These are phyloP conservation scores for Talinum fruticosum DNA, from an alignment of 148 eudicot genomes.

Conservation along the genomic window DNA sequence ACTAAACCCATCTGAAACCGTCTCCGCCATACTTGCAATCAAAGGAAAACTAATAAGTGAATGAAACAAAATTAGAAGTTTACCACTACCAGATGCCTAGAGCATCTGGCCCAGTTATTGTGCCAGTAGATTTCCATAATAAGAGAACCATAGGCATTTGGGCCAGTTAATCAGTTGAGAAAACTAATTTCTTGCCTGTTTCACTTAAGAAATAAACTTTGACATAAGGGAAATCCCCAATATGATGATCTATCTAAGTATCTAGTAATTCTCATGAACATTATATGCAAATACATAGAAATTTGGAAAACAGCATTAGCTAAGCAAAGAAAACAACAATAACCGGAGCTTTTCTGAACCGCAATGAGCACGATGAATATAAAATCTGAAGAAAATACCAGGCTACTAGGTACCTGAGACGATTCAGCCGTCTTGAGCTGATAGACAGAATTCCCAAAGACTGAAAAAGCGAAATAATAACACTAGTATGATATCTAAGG, in stretches of 20 bases:
- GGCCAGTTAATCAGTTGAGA: not conserved
- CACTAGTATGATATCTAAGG: constrained; percentile 96
- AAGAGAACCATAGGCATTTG: not conserved
- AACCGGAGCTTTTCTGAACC: not conserved
- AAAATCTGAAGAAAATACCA: constrained; percentile 1
- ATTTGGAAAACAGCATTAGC: not conserved
- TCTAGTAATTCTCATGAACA: not conserved
- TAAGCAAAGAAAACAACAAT: not conserved
- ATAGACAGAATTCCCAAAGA: constrained; percentile 88
- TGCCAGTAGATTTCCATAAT: not conserved
- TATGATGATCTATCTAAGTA: not conserved
- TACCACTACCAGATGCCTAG: not conserved
- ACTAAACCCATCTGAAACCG: not conserved
- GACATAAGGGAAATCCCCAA: not conserved
- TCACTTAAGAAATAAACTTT: not conserved
- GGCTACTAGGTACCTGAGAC: constrained; percentile 63
- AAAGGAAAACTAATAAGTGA: not conserved
- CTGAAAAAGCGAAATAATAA: constrained; percentile 88
- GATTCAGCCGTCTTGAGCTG: constrained; percentile 92
- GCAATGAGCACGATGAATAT: not conserved
- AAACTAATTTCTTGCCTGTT: not conserved
- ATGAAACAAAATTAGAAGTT: not conserved
- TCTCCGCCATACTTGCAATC: not conserved
- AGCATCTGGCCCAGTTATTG: not conserved
- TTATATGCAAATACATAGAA: not conserved